phyloP scores from a whole-genome alignment of 805 yeast genomes.

The Ogataea methylovora region DNA sequence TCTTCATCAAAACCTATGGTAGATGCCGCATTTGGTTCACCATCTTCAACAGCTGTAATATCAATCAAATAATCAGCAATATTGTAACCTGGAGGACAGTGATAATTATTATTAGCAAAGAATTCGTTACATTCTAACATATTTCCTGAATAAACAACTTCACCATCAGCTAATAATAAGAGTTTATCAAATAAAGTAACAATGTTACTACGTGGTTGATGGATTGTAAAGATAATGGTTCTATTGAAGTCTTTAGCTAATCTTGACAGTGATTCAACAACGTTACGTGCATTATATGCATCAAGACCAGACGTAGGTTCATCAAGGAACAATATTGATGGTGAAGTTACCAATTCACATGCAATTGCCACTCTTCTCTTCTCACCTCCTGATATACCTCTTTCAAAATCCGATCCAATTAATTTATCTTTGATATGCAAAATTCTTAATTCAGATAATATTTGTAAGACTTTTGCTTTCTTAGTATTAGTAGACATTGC shows the following conservation, averaged over 20 bases:
- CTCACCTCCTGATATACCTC: slow-evolving; percentile 94
- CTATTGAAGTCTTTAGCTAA: slow-evolving; percentile 76
- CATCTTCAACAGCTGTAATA: slow-evolving; percentile 48
- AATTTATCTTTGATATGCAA: slow-evolving; percentile 73
- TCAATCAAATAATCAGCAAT: slow-evolving; percentile 92
- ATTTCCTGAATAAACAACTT: slow-evolving; percentile 82
- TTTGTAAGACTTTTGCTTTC: slow-evolving; percentile 73
- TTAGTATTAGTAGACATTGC: slow-evolving; percentile 69
- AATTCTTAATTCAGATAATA: slow-evolving; percentile 79
- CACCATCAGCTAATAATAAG: slow-evolving; percentile 75
- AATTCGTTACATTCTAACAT: slow-evolving; percentile 68
- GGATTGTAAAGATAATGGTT: slow-evolving; percentile 88
- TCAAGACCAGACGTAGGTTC: slow-evolving; percentile 97
- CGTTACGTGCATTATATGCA: slow-evolving; percentile 88
- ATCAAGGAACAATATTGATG: slow-evolving; percentile 74
- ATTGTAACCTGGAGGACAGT: slow-evolving; percentile 85
- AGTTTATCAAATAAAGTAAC: slow-evolving; percentile 85
- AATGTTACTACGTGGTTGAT: slow-evolving; percentile 94
- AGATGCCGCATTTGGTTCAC: not conserved
- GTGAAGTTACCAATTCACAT: slow-evolving; percentile 86
- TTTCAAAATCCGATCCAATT: slow-evolving; percentile 80
- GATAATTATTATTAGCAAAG: slow-evolving; percentile 66
- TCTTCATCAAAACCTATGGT: slow-evolving; percentile 9
- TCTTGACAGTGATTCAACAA: slow-evolving; percentile 74
- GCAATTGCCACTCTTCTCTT: slow-evolving; percentile 90